Conservation (phyloP, 2,329 filamentous ascomycete genomes). For the Scedosporium dehoogii region DNA sequence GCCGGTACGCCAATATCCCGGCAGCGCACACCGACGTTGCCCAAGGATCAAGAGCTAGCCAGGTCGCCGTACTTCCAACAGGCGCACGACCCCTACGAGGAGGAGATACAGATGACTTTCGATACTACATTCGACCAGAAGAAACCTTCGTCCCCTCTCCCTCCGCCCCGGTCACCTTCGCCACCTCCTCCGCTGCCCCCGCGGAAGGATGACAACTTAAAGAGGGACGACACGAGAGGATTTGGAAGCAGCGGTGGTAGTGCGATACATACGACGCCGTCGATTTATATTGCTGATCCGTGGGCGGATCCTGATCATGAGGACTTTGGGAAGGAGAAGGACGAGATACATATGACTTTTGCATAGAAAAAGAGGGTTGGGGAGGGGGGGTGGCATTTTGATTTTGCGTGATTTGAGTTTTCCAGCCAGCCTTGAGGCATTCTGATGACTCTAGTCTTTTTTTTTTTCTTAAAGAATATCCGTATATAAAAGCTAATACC, state of each 20-base stretch:
- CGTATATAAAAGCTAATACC: not conserved
- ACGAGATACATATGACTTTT: conserved; percentile 69
- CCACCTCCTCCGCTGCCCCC: conserved; percentile 18
- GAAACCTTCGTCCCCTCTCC: conserved; percentile 10
- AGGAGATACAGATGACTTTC: conserved; percentile 61
- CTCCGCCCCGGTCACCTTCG: not conserved
- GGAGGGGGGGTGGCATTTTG: not conserved
- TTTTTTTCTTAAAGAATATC: not conserved
- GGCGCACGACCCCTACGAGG: conserved; percentile 21
- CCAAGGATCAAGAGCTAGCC: conserved; percentile 3
- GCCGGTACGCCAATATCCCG: not conserved
- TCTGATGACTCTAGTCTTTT: not conserved
- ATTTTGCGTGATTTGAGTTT: not conserved
- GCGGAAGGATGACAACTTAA: conserved; percentile 19
- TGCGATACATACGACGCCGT: conserved; percentile 27
- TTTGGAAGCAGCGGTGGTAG: not conserved
- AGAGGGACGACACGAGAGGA: conserved; percentile 5
- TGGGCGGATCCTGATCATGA: conserved; percentile 63
- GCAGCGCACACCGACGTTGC: conserved; percentile 5
- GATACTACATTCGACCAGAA: conserved; percentile 49
- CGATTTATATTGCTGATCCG: conserved; percentile 45
- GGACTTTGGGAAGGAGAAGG: conserved; percentile 61
- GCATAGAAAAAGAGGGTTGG: conserved; percentile 33
- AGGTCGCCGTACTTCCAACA: conserved; percentile 4
- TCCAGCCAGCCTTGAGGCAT: not conserved